Base-by-base conservation (phyloP, 768 basidiomycete genomes). In the Suillus sp. region DNA sequence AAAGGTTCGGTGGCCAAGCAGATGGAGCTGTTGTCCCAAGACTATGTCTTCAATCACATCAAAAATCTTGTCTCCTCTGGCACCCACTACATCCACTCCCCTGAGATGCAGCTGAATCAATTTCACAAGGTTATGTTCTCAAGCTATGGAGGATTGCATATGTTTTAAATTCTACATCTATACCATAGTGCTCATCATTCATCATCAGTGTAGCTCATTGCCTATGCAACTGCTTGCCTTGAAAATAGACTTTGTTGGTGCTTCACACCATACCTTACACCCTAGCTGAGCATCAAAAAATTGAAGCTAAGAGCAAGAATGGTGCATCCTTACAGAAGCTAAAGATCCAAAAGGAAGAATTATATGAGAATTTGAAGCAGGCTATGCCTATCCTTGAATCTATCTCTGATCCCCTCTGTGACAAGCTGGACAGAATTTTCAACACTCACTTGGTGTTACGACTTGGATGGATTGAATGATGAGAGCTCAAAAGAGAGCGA, bases 51-150 rank as follows among this genome's bases (percentile, higher is more conserved):
- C 20, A 27, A 45, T 30, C n/a, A 42, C 13, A 20, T 43, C 9
- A 43, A n/a, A 20, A 43, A 9, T 10, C 42, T 43, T 4, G 9
- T 43, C 20, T 43, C 42, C 1, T 35, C 37, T 1, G 42, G 20
- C 18, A 59, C 42, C 10, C 40, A 59, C 58, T 59, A 59, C 27
- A 37, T 59, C 40, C 11, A 59, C 27, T 38, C 58, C 20, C 37
- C 35, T 20, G 30, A 38, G 35, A 38, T 59, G 37, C n/a, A 35
- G n/a, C 40, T 59, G 35, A 59, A 59, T 30, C 35, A 9, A 30
- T 43, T 59, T 5, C 40, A 59, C 30, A 30, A 35, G 27, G 40
- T 30, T 42, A n/a, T 59, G 42, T 59, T 59, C 2, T 59, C 58
- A 18, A 11, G 35, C 27, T 59, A 59, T 32, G 58, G 58, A 35